Evolutionary conservation across 306 rosid genomes (phyloP).

Genomic region (Urtica urens): DNA sequence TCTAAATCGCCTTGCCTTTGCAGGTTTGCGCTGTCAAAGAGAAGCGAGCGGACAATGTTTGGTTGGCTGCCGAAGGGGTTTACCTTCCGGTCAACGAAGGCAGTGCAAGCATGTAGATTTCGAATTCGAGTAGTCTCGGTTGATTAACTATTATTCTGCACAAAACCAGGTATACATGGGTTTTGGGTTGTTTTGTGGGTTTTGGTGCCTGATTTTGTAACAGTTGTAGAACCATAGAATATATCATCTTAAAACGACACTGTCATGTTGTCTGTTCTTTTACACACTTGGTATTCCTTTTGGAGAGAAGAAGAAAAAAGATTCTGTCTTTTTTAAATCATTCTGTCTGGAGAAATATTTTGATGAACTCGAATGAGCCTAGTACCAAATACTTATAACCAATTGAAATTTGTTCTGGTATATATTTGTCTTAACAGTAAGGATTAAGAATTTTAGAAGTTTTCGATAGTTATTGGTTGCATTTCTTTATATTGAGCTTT

Average conservation of each 20-base stretch:
- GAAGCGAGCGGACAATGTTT: constrained; percentile 78
- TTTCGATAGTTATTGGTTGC: too few species aligned
- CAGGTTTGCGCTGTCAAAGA: constrained; percentile 87
- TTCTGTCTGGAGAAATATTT: too few species aligned
- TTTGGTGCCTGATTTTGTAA: constrained; percentile 15
- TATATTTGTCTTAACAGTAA: too few species aligned
- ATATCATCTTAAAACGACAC: constrained; percentile 14
- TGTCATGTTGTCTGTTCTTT: constrained; percentile 13
- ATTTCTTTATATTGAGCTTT: too few species aligned
- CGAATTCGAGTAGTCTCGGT: constrained; percentile 1
- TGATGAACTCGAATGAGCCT: too few species aligned
- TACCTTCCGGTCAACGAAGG: constrained; percentile 70
- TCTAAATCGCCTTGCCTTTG: neutral
- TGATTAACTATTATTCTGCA: constrained; percentile 6
- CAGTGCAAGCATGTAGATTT: constrained; percentile 48
- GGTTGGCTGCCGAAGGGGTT: constrained; percentile 96
- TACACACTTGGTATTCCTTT: too few species aligned
- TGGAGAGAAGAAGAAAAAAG: too few species aligned
- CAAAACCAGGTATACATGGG: constrained; percentile 26
- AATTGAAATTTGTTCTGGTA: too few species aligned
- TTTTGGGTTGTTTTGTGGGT: constrained; percentile 18
- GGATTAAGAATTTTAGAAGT: too few species aligned
- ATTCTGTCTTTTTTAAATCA: too few species aligned
- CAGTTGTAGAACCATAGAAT: constrained; percentile 22
- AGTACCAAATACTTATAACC: constrained; percentile 1